Evolutionary conservation across 106 monocot genomes (phyloP), one percentile per base, ranked within the genome.

Genomic region (Dendrobium chrysotoxum): DNA sequence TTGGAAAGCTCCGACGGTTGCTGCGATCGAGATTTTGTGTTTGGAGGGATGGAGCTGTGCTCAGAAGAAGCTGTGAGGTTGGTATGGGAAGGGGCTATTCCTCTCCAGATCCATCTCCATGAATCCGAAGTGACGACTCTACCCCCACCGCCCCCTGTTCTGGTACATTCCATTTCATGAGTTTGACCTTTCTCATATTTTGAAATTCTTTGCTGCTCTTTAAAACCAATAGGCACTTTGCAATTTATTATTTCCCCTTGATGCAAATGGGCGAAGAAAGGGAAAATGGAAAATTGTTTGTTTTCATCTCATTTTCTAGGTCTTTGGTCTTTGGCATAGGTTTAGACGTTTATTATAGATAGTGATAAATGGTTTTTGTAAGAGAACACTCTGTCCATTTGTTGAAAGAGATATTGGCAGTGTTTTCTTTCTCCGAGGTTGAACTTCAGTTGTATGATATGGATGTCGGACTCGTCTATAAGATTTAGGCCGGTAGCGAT

Each of bases 101-200:
- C 97, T 39, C 87, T 98, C 79, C 97, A 95, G 89, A 88, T 98
- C 79, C 91, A 86, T 79, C 92, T 98, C 73, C 97, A 98, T 75
- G 91, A 94, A 77, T 94, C 97, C 71, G 92, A 98, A 80, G 89
- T 98, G 85, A 95, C 97, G 66, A 86, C 95, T 17, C 84, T 92
- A 57, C 94, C 92, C 3, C 82, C 91, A 54, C 92, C 97, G 72
- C 91, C 94, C 2, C 94, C 97, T 40, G 76, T 88, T 53, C 20
- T 91, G 85, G 97, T 98, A 91, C 61, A n/a, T 46, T 70, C 35
- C 70, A 4, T 35, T 70, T 35, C 70, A 38, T n/a, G 20, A 61
- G 3, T 61, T 23, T 2, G 21, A 61, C 61, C 4, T 61, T 61
- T 23, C 61, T 61, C 21, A 23, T 61, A 4, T 61, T 23, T 11